Percentiles rank a stretch among this genome's conserved stretches.
These are phyloP conservation scores for Penicillium chermesinum DNA, from an alignment of 495 filamentous ascomycete genomes.

Conservation along the genomic window DNA sequence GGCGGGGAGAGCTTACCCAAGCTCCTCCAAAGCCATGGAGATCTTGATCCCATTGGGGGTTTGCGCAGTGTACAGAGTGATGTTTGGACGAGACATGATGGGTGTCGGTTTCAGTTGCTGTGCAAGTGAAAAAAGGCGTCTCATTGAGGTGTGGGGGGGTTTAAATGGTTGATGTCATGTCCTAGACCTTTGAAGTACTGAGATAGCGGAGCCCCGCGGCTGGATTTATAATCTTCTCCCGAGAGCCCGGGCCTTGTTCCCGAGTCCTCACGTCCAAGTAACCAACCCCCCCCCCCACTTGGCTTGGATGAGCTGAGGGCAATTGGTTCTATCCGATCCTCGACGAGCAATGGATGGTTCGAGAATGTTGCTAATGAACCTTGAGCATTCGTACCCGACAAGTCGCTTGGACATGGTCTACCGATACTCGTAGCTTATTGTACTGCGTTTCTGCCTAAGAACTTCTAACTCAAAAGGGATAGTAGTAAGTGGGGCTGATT, in stretches of 20 bases:
- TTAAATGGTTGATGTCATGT: constrained; percentile 4
- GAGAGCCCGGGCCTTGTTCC: constrained; percentile 5
- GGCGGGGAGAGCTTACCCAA: constrained; percentile 42
- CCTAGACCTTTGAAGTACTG: neutral
- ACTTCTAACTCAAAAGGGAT: too few relatives aligned
- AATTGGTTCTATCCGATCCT: too few relatives aligned
- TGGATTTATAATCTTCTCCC: constrained; percentile 21
- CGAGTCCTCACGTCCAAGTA: neutral
- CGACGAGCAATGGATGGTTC: too few relatives aligned
- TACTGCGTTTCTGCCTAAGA: too few relatives aligned
- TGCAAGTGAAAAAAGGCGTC: neutral
- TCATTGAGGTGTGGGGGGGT: neutral
- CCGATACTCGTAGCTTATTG: too few relatives aligned
- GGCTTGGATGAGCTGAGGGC: too few relatives aligned
- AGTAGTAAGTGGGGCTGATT: too few relatives aligned
- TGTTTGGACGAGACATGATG: constrained; percentile 36
- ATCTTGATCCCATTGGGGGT: constrained; percentile 66
- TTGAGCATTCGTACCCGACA: too few relatives aligned
- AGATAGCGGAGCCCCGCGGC: constrained; percentile 3
- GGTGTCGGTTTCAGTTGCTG: neutral
- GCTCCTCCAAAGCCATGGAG: constrained; percentile 85
- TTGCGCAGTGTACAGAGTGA: constrained; percentile 46
- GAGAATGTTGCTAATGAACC: too few relatives aligned
- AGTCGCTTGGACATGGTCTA: too few relatives aligned
- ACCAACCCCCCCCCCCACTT: too few relatives aligned